Conservation (phyloP, 805 yeast species). For the Spathaspora girioi region DNA sequence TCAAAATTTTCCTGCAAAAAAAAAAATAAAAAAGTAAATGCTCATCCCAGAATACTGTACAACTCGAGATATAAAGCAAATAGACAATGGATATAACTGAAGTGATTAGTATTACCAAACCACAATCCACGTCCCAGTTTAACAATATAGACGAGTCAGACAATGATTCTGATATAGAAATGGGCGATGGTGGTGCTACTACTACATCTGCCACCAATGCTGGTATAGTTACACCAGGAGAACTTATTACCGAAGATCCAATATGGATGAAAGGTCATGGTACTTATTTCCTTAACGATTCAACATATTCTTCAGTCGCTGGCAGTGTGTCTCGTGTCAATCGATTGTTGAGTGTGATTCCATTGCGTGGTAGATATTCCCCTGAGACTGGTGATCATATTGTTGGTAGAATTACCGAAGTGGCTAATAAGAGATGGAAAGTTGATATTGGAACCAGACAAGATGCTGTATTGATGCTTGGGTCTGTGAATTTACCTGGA, state of each 20-base stretch:
- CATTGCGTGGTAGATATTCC: conserved; percentile 80
- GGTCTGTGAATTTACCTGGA: conserved; percentile 95
- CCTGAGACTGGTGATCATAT: conserved; percentile 98
- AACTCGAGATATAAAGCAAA: neutral
- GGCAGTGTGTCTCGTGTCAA: conserved; percentile 87
- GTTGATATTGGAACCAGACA: conserved; percentile 96
- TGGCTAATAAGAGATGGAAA: conserved; percentile 91
- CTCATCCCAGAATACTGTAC: neutral
- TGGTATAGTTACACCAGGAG: conserved; percentile 86
- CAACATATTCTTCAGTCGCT: conserved; percentile 87
- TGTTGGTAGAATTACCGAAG: conserved; percentile 91
- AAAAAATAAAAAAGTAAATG: conserved; percentile 1
- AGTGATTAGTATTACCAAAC: conserved; percentile 37
- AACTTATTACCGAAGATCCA: conserved; percentile 91
- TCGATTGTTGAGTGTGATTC: conserved; percentile 77
- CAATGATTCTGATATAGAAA: conserved; percentile 38
- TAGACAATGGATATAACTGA: conserved; percentile 19
- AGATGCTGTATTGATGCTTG: conserved; percentile 88
- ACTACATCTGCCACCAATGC: neutral
- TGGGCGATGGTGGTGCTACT: conserved; percentile 27
- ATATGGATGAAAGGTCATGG: conserved; percentile 99
- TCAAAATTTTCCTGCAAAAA: neutral
- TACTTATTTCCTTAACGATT: conserved; percentile 72
- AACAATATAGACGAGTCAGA: conserved; percentile 13
- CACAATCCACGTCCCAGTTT: conserved; percentile 9